Conservation (phyloP, 257 asterid genomes). For the Solanum stenotomum region DNA sequence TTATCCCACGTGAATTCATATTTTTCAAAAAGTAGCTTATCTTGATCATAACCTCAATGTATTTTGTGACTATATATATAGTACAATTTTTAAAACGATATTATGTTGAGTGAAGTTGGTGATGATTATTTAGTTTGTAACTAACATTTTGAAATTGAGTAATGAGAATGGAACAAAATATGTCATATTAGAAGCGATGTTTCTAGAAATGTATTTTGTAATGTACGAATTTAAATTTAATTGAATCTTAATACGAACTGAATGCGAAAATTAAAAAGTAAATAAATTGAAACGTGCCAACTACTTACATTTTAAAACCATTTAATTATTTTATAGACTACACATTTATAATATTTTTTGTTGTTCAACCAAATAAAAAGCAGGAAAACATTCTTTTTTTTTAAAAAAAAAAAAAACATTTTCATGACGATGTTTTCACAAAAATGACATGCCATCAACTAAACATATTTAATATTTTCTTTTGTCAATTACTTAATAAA, state of each 20-base stretch:
- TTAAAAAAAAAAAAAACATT: too few relatives aligned
- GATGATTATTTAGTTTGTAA: neutral
- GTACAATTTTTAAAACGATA: too few relatives aligned
- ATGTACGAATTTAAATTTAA: neutral
- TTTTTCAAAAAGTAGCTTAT: neutral
- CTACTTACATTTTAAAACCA: neutral
- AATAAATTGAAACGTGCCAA: neutral
- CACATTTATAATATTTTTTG: neutral
- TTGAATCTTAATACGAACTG: rapidly evolving
- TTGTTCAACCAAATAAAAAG: neutral
- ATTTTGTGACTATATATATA: neutral
- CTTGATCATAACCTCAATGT: neutral
- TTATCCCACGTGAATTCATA: neutral
- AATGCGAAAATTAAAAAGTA: neutral
- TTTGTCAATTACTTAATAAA: neutral
- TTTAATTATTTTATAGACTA: neutral
- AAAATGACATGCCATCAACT: neutral
- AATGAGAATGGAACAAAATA: neutral
- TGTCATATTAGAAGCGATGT: neutral
- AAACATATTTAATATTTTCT: neutral
- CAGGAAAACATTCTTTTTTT: neutral
- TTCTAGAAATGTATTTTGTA: neutral
- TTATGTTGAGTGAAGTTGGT: neutral
- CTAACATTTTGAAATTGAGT: neutral
- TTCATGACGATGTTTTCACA: neutral